A percentile compares a stretch with the other conserved stretches of the same genome.
Evolutionary conservation across 2,329 filamentous ascomycete species (phyloP).

Genomic region (Sclerotinia borealis): DNA sequence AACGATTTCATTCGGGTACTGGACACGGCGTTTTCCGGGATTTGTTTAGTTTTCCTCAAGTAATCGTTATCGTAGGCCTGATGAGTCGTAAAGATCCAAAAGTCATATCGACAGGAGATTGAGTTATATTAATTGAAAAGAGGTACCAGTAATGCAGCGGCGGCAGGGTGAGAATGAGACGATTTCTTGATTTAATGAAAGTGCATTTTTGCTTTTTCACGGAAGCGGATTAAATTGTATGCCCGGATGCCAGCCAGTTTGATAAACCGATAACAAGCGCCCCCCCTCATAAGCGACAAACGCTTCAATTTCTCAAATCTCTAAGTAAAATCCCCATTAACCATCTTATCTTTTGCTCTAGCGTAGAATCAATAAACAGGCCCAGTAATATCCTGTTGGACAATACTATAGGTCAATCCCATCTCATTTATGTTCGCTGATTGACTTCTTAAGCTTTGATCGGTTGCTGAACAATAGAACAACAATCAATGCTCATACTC

Average conservation of each 20-base stretch:
- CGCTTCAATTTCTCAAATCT: background rate
- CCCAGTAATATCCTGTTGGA: background rate
- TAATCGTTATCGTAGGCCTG: constrained; percentile 1
- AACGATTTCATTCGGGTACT: background rate
- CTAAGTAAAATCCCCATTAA: background rate
- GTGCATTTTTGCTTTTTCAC: constrained; percentile 8
- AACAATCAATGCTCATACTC: too few relatives aligned
- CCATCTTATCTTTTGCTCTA: background rate
- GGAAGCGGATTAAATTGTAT: constrained; percentile 6
- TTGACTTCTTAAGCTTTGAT: too few relatives aligned
- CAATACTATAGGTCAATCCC: background rate
- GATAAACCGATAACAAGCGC: background rate
- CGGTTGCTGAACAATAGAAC: too few relatives aligned
- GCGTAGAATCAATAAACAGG: background rate
- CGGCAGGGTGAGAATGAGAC: background rate
- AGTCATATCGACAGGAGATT: constrained; percentile 7
- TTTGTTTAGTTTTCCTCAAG: background rate
- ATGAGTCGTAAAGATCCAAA: background rate
- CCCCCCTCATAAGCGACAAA: background rate
- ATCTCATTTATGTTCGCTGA: too few relatives aligned
- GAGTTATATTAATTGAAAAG: background rate
- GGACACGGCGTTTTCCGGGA: background rate
- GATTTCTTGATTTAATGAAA: constrained; percentile 1
- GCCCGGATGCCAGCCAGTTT: background rate
- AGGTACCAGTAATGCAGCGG: background rate